phyloP scores from a whole-genome alignment of 371 early-diverging fungal genomes.

The Syncephalastrum sp. region DNA sequence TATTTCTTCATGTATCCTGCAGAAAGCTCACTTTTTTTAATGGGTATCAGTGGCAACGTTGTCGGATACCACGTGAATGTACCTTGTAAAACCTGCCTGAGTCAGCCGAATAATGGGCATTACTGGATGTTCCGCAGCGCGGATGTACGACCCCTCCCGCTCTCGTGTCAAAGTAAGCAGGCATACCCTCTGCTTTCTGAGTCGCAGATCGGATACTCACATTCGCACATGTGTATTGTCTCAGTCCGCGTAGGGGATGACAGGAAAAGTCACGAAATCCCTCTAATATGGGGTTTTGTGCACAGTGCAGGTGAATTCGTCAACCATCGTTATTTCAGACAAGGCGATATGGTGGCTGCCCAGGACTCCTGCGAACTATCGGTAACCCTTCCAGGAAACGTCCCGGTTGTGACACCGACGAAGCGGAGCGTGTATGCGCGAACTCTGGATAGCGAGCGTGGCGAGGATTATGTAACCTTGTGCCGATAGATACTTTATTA shows the following conservation, averaged over 20 bases:
- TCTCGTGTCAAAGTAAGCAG: slow-evolving; percentile 28
- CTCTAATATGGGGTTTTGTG: slow-evolving; percentile 45
- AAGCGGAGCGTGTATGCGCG: slow-evolving; percentile 10
- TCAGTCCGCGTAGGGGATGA: background rate
- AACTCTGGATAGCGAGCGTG: slow-evolving; percentile 10
- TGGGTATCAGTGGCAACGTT: slow-evolving; percentile 31
- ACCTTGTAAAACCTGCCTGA: slow-evolving; percentile 38
- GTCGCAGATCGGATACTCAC: too few species aligned
- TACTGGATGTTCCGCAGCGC: slow-evolving; percentile 48
- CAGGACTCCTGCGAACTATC: slow-evolving; percentile 35
- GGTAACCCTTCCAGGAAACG: slow-evolving; percentile 23
- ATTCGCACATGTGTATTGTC: background rate
- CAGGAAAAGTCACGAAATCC: slow-evolving; percentile 18
- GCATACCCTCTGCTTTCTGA: too few species aligned
- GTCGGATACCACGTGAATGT: slow-evolving; percentile 47
- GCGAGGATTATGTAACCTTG: slow-evolving; percentile 8
- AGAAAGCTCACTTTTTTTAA: background rate
- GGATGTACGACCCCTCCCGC: slow-evolving; percentile 20
- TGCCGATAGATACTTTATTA: slow-evolving; percentile 8
- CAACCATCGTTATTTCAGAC: slow-evolving; percentile 15
- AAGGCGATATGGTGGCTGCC: slow-evolving; percentile 27
- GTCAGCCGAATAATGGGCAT: slow-evolving; percentile 39
- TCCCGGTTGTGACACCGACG: slow-evolving; percentile 6
- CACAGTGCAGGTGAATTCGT: slow-evolving; percentile 30
- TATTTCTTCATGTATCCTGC: background rate